phyloP scores from a whole-genome alignment of 441 rosid genomes.

The Jatropha multifida region DNA sequence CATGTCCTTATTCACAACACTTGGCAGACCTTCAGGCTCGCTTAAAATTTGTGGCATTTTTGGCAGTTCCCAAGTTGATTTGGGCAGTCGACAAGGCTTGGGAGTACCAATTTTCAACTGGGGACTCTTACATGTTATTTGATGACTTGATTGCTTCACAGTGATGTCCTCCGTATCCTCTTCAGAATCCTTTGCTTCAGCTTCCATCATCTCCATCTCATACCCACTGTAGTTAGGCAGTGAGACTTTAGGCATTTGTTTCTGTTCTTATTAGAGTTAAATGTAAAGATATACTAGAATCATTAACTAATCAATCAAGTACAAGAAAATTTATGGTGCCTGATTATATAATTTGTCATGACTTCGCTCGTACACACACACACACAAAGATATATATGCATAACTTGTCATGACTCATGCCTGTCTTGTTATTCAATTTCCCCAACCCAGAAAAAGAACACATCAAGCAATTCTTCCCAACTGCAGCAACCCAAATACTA shows the following conservation, averaged over 20 bases:
- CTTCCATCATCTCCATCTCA: conserved; percentile 80
- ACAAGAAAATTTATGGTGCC: background rate
- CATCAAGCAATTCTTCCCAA: background rate
- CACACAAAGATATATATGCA: background rate
- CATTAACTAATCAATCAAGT: background rate
- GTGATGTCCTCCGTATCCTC: conserved; percentile 56
- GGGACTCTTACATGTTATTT: conserved; percentile 45
- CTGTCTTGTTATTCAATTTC: background rate
- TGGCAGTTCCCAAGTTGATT: conserved; percentile 31
- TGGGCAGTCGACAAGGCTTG: conserved; percentile 32
- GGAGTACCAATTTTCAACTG: conserved; percentile 37
- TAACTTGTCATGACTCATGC: background rate
- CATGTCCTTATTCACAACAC: conserved; percentile 26
- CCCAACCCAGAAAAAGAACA: background rate
- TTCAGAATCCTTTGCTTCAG: conserved; percentile 92
- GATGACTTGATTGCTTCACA: conserved; percentile 33
- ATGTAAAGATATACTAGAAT: background rate
- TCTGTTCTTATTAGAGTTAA: background rate
- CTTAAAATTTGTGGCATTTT: conserved; percentile 22
- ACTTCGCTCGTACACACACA: background rate
- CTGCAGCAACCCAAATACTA: background rate
- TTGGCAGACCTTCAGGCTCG: conserved; percentile 29
- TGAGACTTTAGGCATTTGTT: background rate
- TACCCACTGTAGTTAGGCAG: conserved; percentile 52
- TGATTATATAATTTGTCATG: background rate